These are phyloP conservation scores for Stemphylium vesicarium DNA, from an alignment of 2,329 filamentous ascomycete genomes.

Conservation along the genomic window DNA sequence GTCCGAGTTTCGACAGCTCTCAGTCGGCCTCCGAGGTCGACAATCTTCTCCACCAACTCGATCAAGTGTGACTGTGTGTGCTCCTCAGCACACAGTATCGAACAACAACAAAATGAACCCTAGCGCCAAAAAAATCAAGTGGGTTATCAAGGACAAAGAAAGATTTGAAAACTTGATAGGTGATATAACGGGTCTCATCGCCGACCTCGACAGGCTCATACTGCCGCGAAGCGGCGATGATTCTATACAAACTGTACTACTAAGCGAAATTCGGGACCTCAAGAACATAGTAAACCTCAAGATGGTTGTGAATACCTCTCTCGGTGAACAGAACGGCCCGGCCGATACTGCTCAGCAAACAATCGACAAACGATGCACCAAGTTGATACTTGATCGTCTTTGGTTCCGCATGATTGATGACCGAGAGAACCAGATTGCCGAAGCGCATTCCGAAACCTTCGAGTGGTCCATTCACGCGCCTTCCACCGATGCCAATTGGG, in stretches of 20 bases:
- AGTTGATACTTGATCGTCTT: too few species aligned
- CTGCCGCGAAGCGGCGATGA: background rate
- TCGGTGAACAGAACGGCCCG: background rate
- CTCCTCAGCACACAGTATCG: too few species aligned
- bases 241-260: background rate
- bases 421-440: too few species aligned
- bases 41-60: background rate
- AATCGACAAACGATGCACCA: too few species aligned
- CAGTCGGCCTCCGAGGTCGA: background rate
- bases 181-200: background rate
- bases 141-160: constrained; percentile 4
- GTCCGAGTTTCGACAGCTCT: background rate
- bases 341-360: too few species aligned
- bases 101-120: background rate
- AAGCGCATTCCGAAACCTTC: too few species aligned
- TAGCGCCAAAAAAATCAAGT: background rate
- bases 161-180: background rate
- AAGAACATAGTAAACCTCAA: too few species aligned
- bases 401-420: too few species aligned
- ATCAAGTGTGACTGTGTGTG: too few species aligned
- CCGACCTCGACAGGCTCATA: background rate
- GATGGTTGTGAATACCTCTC: too few species aligned
- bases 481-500: background rate
- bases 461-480: background rate
- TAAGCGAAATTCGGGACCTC: background rate